Conservation (phyloP, 116 monocot species). For the Phalaenopsis hybrid region DNA sequence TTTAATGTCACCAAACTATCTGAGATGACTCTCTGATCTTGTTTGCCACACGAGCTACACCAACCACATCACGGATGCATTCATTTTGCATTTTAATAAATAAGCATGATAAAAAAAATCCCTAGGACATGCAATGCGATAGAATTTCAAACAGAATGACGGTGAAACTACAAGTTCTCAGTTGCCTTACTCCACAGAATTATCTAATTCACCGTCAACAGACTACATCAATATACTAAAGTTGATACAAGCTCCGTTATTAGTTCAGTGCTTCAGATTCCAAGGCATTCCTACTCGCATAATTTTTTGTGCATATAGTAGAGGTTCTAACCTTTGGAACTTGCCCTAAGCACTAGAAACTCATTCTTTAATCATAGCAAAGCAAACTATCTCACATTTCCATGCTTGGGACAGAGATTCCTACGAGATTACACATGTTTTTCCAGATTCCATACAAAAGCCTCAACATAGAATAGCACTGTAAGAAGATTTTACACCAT, state of each 20-base stretch:
- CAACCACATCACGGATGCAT: too few relatives aligned
- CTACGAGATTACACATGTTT: not conserved
- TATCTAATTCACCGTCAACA: not conserved
- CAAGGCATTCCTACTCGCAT: not conserved
- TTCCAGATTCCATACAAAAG: not conserved
- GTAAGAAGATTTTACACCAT: not conserved
- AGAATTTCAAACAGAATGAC: not conserved
- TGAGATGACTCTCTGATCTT: too few relatives aligned
- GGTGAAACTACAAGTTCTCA: not conserved
- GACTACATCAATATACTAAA: not conserved
- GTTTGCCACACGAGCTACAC: too few relatives aligned
- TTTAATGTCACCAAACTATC: too few relatives aligned
- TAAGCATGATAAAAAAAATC: not conserved
- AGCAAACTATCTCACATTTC: too few relatives aligned
- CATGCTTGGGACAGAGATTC: too few relatives aligned
- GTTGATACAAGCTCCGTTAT: not conserved
- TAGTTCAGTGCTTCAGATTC: not conserved
- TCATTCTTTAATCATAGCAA: not conserved
- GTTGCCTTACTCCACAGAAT: not conserved
- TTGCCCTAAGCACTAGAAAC: not conserved
- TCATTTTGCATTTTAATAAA: too few relatives aligned
- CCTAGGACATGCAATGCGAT: not conserved
- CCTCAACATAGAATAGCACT: not conserved
- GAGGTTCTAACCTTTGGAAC: not conserved
- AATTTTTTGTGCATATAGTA: not conserved